Base-by-base conservation (phyloP, 352 stramenopile genomes). In the Globisporangium yorkense region DNA sequence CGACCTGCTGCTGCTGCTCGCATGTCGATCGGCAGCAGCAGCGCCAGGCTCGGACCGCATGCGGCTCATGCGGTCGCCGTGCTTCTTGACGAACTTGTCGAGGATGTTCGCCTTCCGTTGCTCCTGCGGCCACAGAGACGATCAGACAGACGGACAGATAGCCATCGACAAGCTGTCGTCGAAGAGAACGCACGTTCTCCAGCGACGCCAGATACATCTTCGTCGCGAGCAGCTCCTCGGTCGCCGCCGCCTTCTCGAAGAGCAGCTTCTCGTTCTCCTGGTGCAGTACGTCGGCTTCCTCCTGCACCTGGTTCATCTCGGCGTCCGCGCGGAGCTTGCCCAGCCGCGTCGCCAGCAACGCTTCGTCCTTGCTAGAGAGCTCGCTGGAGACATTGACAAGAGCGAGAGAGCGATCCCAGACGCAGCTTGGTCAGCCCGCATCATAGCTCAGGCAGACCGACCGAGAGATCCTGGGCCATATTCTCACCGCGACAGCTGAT, bases 21-120 rank as follows among this genome's bases (percentile, higher is more conserved):
- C 18, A 15, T 18, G 21, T 29, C 40, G 55, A 16, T 60, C 51
- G 5, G 47, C 37, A 5, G 47, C 57, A 46, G 56, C 54, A 43
- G 59, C 54, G 20, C 61, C 63, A 35, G 50, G 41, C 20, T 63
- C 35, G 21, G 60, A 51, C 8, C 66, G 67, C 13, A 84, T 27
- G 43, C 73, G 75, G 35, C 65, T 75, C 75, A 90, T 87, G 43
- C 77, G 76, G 49, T 88, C 74, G 20, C 83, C 83, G 29, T 93
- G 83, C 56, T 93, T 93, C 57, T 83, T 68, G 41, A 93, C 77
- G 61, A 93, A 93, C 29, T 66, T 66, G 51, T 91, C 79, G 10
- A 91, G 70, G n/a, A 93, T 81, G 10, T 79, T 74, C 16, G 78
- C 76, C 55, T 88, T 88, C 61, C 83, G 82, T 54, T 89, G 77